A percentile compares a stretch with the other conserved stretches of the same genome.
These are phyloP conservation scores for Xenoacremonium recifei DNA, from an alignment of 2,329 filamentous ascomycete species.

Conservation along the genomic window DNA sequence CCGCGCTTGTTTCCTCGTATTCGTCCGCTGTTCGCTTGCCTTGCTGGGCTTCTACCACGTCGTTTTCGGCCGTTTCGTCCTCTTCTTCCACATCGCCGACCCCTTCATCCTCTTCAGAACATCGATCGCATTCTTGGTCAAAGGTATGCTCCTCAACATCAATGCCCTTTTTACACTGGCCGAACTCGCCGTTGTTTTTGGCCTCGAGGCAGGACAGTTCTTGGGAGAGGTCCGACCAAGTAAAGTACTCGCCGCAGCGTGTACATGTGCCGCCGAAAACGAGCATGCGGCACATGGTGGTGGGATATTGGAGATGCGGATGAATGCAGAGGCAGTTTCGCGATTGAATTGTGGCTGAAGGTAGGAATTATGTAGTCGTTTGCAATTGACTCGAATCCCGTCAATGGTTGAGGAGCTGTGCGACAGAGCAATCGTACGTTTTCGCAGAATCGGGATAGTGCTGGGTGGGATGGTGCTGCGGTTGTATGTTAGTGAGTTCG, in stretches of 20 bases:
- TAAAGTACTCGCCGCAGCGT: slow-evolving; percentile 38
- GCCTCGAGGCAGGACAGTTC: slow-evolving; percentile 48
- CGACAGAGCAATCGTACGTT: too few species aligned
- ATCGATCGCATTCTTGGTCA: slow-evolving; percentile 47
- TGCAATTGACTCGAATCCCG: too few species aligned
- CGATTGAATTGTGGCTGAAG: too few species aligned
- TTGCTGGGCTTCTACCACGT: slow-evolving; percentile 4
- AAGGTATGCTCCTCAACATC: slow-evolving; percentile 43
- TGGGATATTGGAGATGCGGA: background rate
- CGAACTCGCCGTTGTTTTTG: slow-evolving; percentile 47
- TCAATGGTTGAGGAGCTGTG: too few species aligned
- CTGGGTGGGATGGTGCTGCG: too few species aligned
- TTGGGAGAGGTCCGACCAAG: slow-evolving; percentile 45
- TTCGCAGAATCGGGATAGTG: too few species aligned
- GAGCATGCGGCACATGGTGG: slow-evolving; percentile 46
- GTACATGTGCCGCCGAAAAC: slow-evolving; percentile 44
- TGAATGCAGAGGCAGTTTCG: too few species aligned
- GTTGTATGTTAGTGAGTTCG: too few species aligned
- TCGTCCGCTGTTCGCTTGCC: slow-evolving; percentile 20
- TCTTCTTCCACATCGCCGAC: slow-evolving; percentile 40
- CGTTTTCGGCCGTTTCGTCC: slow-evolving; percentile 5
- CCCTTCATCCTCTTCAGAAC: slow-evolving; percentile 41
- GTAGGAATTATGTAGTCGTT: too few species aligned
- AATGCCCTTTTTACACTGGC: slow-evolving; percentile 41
- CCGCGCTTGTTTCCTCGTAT: slow-evolving; percentile 13